Evolutionary conservation across 441 rosid genomes (phyloP).

Genomic region (Caryocar brasiliense): DNA sequence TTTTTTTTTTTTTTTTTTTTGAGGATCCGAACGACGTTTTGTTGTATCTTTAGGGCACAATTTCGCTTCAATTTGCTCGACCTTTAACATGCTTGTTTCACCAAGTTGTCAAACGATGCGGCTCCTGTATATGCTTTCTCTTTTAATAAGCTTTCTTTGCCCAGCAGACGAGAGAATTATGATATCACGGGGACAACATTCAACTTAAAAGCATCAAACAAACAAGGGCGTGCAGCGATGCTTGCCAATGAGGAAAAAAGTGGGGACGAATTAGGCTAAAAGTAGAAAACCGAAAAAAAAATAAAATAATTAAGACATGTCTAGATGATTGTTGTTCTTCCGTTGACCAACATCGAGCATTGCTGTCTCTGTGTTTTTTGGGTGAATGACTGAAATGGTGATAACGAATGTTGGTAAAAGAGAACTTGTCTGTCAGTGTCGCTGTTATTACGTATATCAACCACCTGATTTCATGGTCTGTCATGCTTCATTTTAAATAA

Average conservation of each 20-base stretch:
- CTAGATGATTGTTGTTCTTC: neutral
- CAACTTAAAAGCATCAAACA: neutral
- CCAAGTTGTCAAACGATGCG: constrained; percentile 6
- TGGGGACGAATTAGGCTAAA: neutral
- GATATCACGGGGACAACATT: no score
- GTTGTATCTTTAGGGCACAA: constrained; percentile 74
- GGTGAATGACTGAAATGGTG: neutral
- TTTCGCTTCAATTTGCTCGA: constrained; percentile 25
- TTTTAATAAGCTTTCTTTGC: neutral
- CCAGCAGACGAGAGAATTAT: no score
- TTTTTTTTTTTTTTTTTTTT: neutral
- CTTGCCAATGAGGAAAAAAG: neutral
- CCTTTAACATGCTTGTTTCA: constrained; percentile 27
- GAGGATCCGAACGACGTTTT: constrained; percentile 40
- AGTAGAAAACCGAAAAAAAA: no score
- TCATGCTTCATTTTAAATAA: no score
- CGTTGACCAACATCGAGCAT: constrained; percentile 7
- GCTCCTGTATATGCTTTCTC: neutral
- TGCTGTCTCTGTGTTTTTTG: neutral
- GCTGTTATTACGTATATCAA: no score
- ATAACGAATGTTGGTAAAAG: constrained; percentile 16
- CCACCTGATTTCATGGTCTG: no score
- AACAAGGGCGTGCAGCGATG: no score
- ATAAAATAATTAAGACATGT: no score
- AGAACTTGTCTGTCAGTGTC: neutral